Evolutionary conservation across 306 rosid genomes (phyloP).

Genomic region (Quercus cerris): DNA sequence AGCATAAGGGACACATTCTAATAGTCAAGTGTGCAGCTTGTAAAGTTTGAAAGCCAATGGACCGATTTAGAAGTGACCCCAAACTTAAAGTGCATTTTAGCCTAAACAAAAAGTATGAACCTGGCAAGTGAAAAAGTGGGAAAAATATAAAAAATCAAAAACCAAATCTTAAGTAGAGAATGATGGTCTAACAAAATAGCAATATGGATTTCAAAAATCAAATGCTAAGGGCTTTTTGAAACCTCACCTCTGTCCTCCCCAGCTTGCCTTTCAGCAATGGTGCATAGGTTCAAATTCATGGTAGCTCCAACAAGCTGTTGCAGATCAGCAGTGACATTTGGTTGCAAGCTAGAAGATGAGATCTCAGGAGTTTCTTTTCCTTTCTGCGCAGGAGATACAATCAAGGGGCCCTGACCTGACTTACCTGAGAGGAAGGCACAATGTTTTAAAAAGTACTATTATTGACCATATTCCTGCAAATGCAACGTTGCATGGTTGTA

Average conservation of each 20-base stretch:
- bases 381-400: constrained; percentile 15
- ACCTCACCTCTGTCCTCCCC: constrained; percentile 28
- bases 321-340: constrained; percentile 25
- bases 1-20: too few species aligned
- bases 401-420: constrained; percentile 28
- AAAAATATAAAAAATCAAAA: background rate
- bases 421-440: constrained; percentile 33
- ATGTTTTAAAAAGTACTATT: constrained; percentile 1
- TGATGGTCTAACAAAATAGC: background rate
- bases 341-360: constrained; percentile 21
- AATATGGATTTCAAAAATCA: background rate
- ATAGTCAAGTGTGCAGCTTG: too few species aligned
- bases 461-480: background rate
- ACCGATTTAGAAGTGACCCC: too few species aligned
- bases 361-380: constrained; percentile 15
- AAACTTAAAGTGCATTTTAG: too few species aligned
- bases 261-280: constrained; percentile 2
- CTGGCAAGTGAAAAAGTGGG: background rate
- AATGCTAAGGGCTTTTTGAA: background rate
- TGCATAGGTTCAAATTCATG: background rate
- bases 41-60: too few species aligned
- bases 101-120: background rate
- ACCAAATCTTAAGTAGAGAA: background rate
- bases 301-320: constrained; percentile 24
- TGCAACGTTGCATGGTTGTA: background rate